phyloP scores from a whole-genome alignment of 2,329 filamentous ascomycete genomes.

The Fusarium sp. region DNA sequence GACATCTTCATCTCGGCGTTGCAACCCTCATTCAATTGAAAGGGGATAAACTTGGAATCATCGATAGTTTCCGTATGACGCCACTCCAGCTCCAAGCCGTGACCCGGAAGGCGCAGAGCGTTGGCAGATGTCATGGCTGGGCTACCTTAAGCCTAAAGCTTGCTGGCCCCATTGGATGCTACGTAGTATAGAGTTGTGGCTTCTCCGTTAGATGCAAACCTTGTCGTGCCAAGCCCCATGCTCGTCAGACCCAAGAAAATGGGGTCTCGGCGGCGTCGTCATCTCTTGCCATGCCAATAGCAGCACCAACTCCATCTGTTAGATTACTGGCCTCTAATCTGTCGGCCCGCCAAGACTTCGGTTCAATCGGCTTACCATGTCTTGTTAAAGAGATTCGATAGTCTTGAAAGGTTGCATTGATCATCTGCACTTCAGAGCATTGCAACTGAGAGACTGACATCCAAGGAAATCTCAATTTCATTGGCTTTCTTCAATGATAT shows the following conservation, averaged over 20 bases:
- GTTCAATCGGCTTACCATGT: not conserved
- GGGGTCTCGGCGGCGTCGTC: conserved; percentile 4
- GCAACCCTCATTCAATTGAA: not conserved
- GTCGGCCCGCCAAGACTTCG: not conserved
- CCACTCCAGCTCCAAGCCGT: not conserved
- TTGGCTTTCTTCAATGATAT: not conserved
- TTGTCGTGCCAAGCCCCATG: conserved; percentile 13
- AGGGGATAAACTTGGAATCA: not conserved
- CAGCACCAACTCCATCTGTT: not conserved
- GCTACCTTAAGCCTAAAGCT: not conserved
- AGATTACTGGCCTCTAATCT: not conserved
- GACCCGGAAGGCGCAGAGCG: not conserved
- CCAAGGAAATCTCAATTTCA: not conserved
- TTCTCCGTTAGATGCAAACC: conserved; percentile 1
- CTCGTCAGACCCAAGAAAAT: conserved; percentile 14
- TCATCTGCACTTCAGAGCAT: not conserved
- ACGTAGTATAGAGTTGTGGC: not conserved
- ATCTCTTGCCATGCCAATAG: not conserved
- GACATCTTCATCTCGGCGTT: not conserved
- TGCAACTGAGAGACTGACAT: not conserved
- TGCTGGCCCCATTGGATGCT: not conserved
- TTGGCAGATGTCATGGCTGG: conserved; percentile 21
- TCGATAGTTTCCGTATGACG: conserved; percentile 16
- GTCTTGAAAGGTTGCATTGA: not conserved
- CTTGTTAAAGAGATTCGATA: not conserved